Base-by-base conservation (phyloP, 2,329 filamentous ascomycete genomes). In the Davidsoniella australis region DNA sequence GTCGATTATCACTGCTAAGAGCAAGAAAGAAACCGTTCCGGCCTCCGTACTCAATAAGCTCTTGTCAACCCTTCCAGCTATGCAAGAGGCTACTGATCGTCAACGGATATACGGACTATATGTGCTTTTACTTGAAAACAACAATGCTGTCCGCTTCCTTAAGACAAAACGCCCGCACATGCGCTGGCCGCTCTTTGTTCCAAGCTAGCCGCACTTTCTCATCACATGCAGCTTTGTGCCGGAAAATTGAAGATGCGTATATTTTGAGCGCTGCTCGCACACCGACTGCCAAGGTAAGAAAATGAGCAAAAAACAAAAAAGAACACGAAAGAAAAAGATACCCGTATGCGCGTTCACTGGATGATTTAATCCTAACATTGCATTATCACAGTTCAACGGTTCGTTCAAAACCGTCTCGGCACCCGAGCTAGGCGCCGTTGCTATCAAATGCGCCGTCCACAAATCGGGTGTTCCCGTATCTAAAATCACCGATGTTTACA, bases 401-500 rank as follows among this genome's bases (percentile, higher is more conserved):
- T 81, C 85, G 14, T 91, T 93, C 63, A 73, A 82, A 41, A 82
- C 75, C 43, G 78, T 96, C 29, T 72, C 87, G 3, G 89, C 88
- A 8, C 83, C 91, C n/a, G 75, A 84, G 60, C 82, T 98, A 43
- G 91, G 85, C 56, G 86, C 89, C 26, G 79, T 80, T 14, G 91
- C 88, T 52, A 96, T 98, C 69, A 91, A 88, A 65, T 82, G 86
- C 43, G 91, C 91, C 24, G 66, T 98, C 48, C 76, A 81, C 57
- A 94, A 91, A 65, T 93, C 88, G 47, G 80, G 78, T 55, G 75
- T 96, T 5, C 88, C 91, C 1, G 64, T 78, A 47, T 78, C 81
- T 33, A 83, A 82, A 61, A 85, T 96, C 59, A 83, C 81, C 55
- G 84, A 94, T 65, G 86, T 96, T 14, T 96, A 96, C 69, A 94